Conservation (phyloP, 1,284 basidiomycete species). For the Naganishia liquefaciens region DNA sequence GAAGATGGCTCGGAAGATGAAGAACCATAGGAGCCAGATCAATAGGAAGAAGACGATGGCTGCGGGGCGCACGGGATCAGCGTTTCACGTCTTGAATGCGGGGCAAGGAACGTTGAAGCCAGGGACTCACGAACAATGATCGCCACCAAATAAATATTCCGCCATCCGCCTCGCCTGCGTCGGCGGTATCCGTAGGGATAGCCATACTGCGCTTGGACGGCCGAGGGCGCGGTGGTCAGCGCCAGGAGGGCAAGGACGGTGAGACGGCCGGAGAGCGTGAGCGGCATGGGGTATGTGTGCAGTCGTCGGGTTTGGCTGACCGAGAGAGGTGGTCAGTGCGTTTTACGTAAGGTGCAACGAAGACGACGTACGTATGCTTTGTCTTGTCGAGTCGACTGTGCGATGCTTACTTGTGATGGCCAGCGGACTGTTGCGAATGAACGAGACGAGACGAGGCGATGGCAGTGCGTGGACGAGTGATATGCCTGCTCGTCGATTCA, state of each 20-base stretch:
- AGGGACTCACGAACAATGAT: conserved; percentile 19
- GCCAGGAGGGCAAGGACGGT: conserved; percentile 1
- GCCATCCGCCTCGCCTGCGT: not conserved
- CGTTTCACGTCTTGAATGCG: not conserved
- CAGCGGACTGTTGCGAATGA: not conserved
- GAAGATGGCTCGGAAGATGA: conserved; percentile 22
- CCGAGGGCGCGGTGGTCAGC: not conserved
- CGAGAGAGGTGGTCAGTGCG: not conserved
- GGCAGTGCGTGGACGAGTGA: no score
- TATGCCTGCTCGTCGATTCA: no score
- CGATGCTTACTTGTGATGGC: not conserved
- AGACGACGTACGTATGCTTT: no score
- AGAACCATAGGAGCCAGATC: conserved; percentile 16
- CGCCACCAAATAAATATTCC: conserved; percentile 17
- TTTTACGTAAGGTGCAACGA: not conserved
- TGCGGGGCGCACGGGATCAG: not conserved
- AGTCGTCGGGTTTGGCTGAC: not conserved
- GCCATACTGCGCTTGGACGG: conserved; percentile 16
- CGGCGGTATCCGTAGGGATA: conserved; percentile 15
- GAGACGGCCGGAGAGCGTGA: not conserved
- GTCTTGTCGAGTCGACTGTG: not conserved
- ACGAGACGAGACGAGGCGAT: not conserved
- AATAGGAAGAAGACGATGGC: conserved; percentile 8
- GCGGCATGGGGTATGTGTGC: not conserved
- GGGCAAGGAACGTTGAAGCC: not conserved